Percentiles rank a stretch among this genome's conserved stretches.
These are phyloP conservation scores for Penicillium herquei DNA, from an alignment of 495 filamentous ascomycete species.

Conservation along the genomic window DNA sequence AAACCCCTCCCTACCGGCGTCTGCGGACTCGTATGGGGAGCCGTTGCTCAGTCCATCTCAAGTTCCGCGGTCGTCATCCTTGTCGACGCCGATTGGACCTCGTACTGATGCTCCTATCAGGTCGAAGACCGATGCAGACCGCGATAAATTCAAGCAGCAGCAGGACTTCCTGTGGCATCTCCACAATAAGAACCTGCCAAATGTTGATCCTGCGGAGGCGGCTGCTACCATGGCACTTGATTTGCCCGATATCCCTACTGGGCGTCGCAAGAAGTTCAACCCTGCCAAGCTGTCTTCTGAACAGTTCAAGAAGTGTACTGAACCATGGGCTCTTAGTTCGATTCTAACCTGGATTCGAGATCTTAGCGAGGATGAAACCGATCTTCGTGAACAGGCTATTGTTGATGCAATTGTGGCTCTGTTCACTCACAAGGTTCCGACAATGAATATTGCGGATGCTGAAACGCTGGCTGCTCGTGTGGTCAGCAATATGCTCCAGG, in stretches of 20 bases:
- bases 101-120: constrained; percentile 77
- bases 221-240: constrained; percentile 60
- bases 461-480: constrained; percentile 80
- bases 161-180: constrained; percentile 54
- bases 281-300: constrained; percentile 80
- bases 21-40: constrained; percentile 48
- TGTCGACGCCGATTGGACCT: constrained; percentile 76
- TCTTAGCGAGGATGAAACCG: constrained; percentile 78
- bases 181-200: constrained; percentile 39
- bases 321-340: constrained; percentile 93
- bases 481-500: constrained; percentile 75
- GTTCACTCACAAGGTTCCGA: constrained; percentile 95
- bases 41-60: constrained; percentile 43
- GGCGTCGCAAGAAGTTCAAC: constrained; percentile 74
- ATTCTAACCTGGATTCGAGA: constrained; percentile 83
- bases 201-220: constrained; percentile 34
- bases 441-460: constrained; percentile 98
- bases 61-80: constrained; percentile 84
- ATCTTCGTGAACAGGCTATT: constrained; percentile 78
- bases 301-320: constrained; percentile 81
- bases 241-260: constrained; percentile 67
- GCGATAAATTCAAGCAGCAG: constrained; percentile 58
- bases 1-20: constrained; percentile 38
- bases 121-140: constrained; percentile 92
- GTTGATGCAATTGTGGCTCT: constrained; percentile 84